phyloP scores from a whole-genome alignment of 202 grass and related monocot species.

The Sporobolus alterniflorus region DNA sequence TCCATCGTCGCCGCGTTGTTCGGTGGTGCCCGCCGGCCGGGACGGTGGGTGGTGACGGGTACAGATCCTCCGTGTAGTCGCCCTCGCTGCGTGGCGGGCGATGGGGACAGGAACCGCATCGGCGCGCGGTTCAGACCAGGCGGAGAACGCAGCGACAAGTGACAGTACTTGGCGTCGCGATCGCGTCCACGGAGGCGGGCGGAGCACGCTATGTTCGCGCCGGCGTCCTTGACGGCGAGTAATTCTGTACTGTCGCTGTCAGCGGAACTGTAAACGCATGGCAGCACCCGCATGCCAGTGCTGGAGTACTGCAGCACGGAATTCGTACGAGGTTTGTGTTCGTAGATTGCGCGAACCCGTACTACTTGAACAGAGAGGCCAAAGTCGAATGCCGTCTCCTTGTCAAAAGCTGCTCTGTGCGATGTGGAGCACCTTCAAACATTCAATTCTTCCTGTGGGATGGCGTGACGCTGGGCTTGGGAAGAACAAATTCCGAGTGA shows the following conservation, averaged over 20 bases:
- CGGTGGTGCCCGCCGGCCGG: background rate
- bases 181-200: background rate
- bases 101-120: constrained; percentile 39
- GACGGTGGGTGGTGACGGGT: constrained; percentile 28
- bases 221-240: background rate
- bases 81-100: background rate
- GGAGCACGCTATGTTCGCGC: background rate
- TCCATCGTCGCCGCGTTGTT: background rate
- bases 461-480: too few species aligned
- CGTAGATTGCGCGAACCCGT: background rate
- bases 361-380: background rate
- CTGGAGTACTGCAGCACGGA: background rate
- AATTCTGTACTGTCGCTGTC: background rate
- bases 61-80: constrained; percentile 6
- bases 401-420: too few species aligned
- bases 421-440: too few species aligned
- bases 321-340: background rate
- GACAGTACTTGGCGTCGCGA: background rate
- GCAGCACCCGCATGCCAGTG: background rate
- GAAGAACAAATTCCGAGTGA: too few species aligned
- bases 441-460: too few species aligned
- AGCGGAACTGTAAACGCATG: background rate
- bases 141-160: background rate
- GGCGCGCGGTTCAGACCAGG: background rate
- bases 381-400: too few species aligned